Conservation (phyloP, 352 stramenopile species). For the Hyaloperonospora brassicae region DNA sequence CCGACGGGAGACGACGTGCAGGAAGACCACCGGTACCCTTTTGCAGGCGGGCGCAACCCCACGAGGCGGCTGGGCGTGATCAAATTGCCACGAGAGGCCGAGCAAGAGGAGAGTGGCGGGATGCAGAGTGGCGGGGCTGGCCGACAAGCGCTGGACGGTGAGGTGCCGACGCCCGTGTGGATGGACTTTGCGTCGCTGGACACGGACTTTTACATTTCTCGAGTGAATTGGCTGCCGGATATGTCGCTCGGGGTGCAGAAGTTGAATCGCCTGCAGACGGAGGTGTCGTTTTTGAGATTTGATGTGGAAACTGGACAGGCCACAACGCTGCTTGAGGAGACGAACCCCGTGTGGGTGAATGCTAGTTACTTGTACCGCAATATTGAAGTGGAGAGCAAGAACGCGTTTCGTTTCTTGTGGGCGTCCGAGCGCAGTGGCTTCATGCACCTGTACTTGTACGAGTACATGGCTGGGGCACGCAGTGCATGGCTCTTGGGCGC, state of each 20-base stretch:
- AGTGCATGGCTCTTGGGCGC: conserved; percentile 42
- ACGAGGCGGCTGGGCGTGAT: conserved; percentile 77
- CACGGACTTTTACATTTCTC: conserved; percentile 86
- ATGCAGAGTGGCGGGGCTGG: not conserved
- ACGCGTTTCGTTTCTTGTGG: conserved; percentile 93
- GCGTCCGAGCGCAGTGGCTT: conserved; percentile 90
- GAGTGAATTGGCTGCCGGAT: conserved; percentile 92
- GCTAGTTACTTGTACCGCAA: conserved; percentile 90
- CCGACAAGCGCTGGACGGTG: conserved; percentile 1
- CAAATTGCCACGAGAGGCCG: conserved; percentile 6
- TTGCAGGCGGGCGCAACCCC: conserved; percentile 91
- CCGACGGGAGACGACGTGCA: conserved; percentile 46
- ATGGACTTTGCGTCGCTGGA: conserved; percentile 51
- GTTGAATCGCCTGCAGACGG: conserved; percentile 75
- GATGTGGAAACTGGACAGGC: conserved; percentile 58
- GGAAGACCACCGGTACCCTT: conserved; percentile 88
- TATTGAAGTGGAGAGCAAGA: conserved; percentile 67
- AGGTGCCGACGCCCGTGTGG: conserved; percentile 50
- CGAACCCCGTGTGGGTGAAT: conserved; percentile 91
- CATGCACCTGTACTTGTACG: conserved; percentile 95
- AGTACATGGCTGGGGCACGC: conserved; percentile 46
- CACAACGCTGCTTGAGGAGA: conserved; percentile 84
- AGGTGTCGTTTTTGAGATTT: conserved; percentile 69
- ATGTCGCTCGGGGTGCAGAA: conserved; percentile 87
- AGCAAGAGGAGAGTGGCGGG: no score